Base-by-base conservation (phyloP, 129 eudicot species). In the Saposhnikovia divaricata region DNA sequence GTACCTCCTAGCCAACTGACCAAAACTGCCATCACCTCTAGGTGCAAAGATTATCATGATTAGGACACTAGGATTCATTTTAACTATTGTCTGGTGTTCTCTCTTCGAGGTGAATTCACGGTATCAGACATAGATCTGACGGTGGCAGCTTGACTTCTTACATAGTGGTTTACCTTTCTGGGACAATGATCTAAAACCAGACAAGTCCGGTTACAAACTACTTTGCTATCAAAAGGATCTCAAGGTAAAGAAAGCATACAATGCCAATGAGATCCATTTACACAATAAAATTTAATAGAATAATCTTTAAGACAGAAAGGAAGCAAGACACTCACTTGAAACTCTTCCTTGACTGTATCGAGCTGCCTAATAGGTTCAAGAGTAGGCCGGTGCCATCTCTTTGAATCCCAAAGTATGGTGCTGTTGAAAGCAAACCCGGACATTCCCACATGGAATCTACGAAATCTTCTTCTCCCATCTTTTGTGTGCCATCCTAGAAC, bases 391-490 rank as follows among this genome's bases (percentile, higher is more conserved):
- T 90, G 92, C 98, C 96, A 93, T 79, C 88, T 86, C 86, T 87
- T 89, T 74, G 89, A 87, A 79, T 93, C 98, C 98, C 98, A 93
- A 53, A 93, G 91, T 78, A 93, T 85, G 23, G 96, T 89, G 80
- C 98, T 89, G 73, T 89, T 93, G 86, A 93, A 90, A 34, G 91
- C 93, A 85, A 90, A 93, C 18, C 98, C 96, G 1, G 96, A 83
- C 72, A 87, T 86, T 34, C 89, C 91, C 6, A 88, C 92, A 79
- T 93, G 93, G 81, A 92, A 92, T 82, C 97, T 90, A 48, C 82
- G 85, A 77, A 76, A 84, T 79, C 91, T 83, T 85, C 89, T 81
- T 70, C 77, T 68, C 31, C 61, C 74, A 28, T 83, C 86, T 75
- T 63, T 71, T 21, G 88, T 83, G 81, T 89, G 90, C 98, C 98